A percentile compares a stretch with the other conserved stretches of the same genome.
Conservation (phyloP, 805 yeast genomes). For the Candida parachauliodes region DNA sequence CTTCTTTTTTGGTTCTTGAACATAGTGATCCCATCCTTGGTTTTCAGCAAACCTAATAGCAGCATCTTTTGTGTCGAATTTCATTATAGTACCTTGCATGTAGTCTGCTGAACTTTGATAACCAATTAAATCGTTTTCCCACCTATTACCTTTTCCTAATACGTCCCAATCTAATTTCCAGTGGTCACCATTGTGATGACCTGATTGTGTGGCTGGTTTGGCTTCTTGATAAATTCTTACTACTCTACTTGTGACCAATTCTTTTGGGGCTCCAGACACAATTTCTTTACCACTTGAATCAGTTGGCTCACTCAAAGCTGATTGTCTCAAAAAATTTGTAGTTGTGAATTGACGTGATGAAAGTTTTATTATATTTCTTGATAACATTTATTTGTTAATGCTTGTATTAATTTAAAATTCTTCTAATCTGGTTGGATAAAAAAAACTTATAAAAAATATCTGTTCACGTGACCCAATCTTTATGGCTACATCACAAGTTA, state of each 20-base stretch:
- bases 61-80: conserved; percentile 70
- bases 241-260: conserved; percentile 54
- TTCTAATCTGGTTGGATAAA: conserved; percentile 6
- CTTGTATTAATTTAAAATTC: background rate
- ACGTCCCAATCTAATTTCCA: conserved; percentile 90
- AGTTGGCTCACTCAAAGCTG: conserved; percentile 9
- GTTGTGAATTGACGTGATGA: conserved; percentile 23
- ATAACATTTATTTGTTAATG: conserved; percentile 6
- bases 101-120: conserved; percentile 77
- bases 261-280: conserved; percentile 75
- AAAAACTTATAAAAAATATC: background rate
- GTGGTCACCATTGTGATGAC: conserved; percentile 46
- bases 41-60: conserved; percentile 77
- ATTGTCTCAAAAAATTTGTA: conserved; percentile 16
- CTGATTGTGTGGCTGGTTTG: conserved; percentile 80
- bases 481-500: conserved; percentile 17
- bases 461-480: background rate
- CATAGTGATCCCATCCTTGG: conserved; percentile 82
- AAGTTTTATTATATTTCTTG: conserved; percentile 7
- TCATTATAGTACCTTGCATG: conserved; percentile 75
- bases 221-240: conserved; percentile 76
- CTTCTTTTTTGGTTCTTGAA: conserved; percentile 77
- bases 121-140: conserved; percentile 90
- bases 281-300: conserved; percentile 47
- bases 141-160: conserved; percentile 68